A percentile compares a stretch with the other conserved stretches of the same genome.
Conservation (phyloP, 768 basidiomycete species). For the Calocybe indica region DNA sequence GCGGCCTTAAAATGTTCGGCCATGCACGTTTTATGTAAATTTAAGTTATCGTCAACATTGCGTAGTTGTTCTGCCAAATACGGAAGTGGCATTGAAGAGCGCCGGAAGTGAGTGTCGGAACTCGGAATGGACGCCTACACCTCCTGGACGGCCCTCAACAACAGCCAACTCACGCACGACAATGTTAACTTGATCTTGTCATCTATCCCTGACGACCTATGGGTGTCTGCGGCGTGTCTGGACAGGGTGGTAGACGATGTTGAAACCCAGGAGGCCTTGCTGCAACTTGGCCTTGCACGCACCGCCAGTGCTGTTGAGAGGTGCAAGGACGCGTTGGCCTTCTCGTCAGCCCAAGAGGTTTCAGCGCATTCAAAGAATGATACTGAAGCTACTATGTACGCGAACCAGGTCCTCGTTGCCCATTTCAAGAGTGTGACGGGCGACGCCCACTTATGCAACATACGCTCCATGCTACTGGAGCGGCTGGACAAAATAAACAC, state of each 20-base stretch:
- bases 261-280: conserved; percentile 47
- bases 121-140: conserved; percentile 35
- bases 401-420: conserved; percentile 27
- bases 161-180: conserved; percentile 52
- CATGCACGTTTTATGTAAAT: too few species aligned
- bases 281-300: conserved; percentile 59
- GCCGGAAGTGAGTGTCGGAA: conserved; percentile 4
- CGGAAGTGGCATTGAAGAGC: background rate
- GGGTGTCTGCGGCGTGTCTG: conserved; percentile 70
- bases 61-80: too few species aligned
- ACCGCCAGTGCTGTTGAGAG: conserved; percentile 44
- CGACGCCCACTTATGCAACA: conserved; percentile 58
- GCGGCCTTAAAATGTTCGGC: conserved; percentile 40
- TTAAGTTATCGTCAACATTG: too few species aligned
- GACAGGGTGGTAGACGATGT: conserved; percentile 62
- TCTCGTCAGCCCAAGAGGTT: conserved; percentile 4
- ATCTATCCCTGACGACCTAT: conserved; percentile 58
- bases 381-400: conserved; percentile 1
- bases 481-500: conserved; percentile 68
- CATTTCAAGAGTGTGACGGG: conserved; percentile 53
- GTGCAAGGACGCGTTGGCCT: conserved; percentile 30
- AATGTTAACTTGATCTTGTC: conserved; percentile 41
- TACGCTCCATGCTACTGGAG: conserved; percentile 65
- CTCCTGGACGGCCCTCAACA: conserved; percentile 51
- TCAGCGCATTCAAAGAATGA: background rate